Evolutionary conservation across 306 rosid species (phyloP), one percentile per base, ranked within the genome.

Genomic region (Purshia tridentata): DNA sequence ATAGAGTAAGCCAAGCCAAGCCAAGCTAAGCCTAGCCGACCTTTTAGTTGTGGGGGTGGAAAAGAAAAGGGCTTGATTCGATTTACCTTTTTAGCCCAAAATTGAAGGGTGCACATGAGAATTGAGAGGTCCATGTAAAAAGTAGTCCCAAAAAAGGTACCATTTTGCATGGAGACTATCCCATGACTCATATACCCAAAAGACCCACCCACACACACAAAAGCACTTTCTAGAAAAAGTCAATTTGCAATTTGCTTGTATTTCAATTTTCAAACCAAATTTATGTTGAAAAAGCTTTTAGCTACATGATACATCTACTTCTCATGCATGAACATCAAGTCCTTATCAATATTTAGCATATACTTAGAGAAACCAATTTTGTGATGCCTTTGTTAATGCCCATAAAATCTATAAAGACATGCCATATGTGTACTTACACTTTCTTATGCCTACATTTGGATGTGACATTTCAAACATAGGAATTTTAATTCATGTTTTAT

Each of bases 101-200:
- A 69, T 72, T 51, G 29, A 54, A 67, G 37, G 70, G 77, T 69
- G 73, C 49, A 70, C 88, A 88, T 74, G 90, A 81, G 86, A 81
- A 86, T 86, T 76, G 90, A 70, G 87, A 83, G 96, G 92, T 60
- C 79, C 80, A 77, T 73, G 87, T 85, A 85, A 65, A 87, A 91
- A 81, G 87, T 67, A 40, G 40, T 64, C 75, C 71, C 22, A 71
- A 58, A 57, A 85, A 83, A 81, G 50, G 76, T 29, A 62, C 81
- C 83, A 57, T 54, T 74, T 76, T 20, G 54, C 35, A 80, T 52
- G 77, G 84, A 61, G 80, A 82, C 56, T 50, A 65, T 67, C 80
- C 55, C 83, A 62, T 58, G 73, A 58, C 50, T 59, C 67, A 11
- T 70, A 63, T 70, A 63, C 9, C 81, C 85, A 56, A 63, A 41